These are phyloP conservation scores for Metarhizium album DNA, from an alignment of 2,329 filamentous ascomycete species.

Conservation along the genomic window DNA sequence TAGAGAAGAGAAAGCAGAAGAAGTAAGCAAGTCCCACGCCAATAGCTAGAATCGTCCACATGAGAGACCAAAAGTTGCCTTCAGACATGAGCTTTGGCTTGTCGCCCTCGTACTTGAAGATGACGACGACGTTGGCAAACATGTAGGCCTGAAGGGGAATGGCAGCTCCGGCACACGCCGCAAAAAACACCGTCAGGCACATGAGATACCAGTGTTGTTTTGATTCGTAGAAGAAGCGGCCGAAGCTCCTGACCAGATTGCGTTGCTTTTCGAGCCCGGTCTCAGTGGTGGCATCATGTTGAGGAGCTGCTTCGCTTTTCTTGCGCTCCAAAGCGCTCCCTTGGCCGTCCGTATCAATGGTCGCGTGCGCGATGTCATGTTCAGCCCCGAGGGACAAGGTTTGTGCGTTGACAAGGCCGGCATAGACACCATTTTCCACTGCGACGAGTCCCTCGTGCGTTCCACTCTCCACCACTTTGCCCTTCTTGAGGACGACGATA, in stretches of 20 bases:
- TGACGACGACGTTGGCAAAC: constrained; percentile 41
- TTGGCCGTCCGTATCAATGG: constrained; percentile 29
- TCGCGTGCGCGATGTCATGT: constrained; percentile 22
- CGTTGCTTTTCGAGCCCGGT: constrained; percentile 21
- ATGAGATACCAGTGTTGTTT: constrained; percentile 39
- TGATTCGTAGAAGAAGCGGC: constrained; percentile 46
- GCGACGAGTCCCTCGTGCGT: constrained; percentile 62
- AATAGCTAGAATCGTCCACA: constrained; percentile 51
- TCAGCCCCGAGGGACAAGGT: constrained; percentile 43
- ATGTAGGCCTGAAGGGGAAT: constrained; percentile 43
- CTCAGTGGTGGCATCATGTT: constrained; percentile 16
- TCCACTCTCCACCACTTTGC: constrained; percentile 61
- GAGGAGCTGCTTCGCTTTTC: constrained; percentile 33
- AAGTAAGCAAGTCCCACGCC: constrained; percentile 44
- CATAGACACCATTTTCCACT: constrained; percentile 52
- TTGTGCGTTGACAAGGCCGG: constrained; percentile 54
- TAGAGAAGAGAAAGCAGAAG: constrained; percentile 25
- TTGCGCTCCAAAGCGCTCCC: constrained; percentile 28
- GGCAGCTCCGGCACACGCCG: constrained; percentile 31
- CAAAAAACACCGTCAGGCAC: constrained; percentile 34
- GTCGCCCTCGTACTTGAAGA: constrained; percentile 30
- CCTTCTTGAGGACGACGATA: constrained; percentile 66
- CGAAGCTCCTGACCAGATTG: constrained; percentile 42
- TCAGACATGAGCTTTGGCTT: constrained; percentile 24
- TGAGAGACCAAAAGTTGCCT: constrained; percentile 52